phyloP scores from a whole-genome alignment of 2,329 filamentous ascomycete genomes.

The Chaetomiaceae sp. region DNA sequence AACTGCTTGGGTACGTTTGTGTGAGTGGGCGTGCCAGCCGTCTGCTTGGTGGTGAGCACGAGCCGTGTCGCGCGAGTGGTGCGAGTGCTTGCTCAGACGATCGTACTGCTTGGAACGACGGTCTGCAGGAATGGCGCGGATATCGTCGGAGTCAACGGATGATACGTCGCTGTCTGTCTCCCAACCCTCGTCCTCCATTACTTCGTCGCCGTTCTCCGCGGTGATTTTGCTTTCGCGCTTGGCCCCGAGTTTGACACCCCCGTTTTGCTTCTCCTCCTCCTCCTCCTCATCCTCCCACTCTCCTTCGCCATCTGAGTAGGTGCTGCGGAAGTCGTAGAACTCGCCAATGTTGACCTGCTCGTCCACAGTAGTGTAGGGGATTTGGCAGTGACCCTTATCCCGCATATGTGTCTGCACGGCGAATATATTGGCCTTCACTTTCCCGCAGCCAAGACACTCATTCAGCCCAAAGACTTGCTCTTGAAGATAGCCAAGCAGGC shows the following conservation, averaged over 20 bases:
- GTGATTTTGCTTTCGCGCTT: slow-evolving; percentile 51
- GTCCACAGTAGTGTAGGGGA: slow-evolving; percentile 81
- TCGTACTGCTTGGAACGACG: slow-evolving; percentile 67
- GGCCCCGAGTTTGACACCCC: slow-evolving; percentile 67
- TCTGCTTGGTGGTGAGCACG: slow-evolving; percentile 70
- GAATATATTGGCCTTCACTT: slow-evolving; percentile 69
- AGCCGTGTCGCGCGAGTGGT: slow-evolving; percentile 68
- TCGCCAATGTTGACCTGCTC: slow-evolving; percentile 94
- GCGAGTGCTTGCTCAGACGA: slow-evolving; percentile 65
- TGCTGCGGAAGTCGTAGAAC: slow-evolving; percentile 94
- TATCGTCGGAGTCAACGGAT: slow-evolving; percentile 79
- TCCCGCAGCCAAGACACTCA: slow-evolving; percentile 86
- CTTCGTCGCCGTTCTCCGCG: slow-evolving; percentile 48
- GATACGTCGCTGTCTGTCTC: slow-evolving; percentile 92
- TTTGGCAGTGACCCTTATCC: slow-evolving; percentile 94
- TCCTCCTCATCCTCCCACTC: slow-evolving; percentile 54
- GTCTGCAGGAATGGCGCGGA: slow-evolving; percentile 74
- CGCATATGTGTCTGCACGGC: slow-evolving; percentile 96
- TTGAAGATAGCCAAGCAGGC: slow-evolving; percentile 72
- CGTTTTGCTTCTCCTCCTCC: slow-evolving; percentile 45
- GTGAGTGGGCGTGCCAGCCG: slow-evolving; percentile 77
- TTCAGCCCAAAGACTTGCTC: slow-evolving; percentile 74
- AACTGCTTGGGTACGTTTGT: slow-evolving; percentile 69
- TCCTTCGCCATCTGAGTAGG: slow-evolving; percentile 79
- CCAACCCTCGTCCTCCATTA: slow-evolving; percentile 72